Conservation (phyloP, 257 asterid species). For the Petunia axillaris region DNA sequence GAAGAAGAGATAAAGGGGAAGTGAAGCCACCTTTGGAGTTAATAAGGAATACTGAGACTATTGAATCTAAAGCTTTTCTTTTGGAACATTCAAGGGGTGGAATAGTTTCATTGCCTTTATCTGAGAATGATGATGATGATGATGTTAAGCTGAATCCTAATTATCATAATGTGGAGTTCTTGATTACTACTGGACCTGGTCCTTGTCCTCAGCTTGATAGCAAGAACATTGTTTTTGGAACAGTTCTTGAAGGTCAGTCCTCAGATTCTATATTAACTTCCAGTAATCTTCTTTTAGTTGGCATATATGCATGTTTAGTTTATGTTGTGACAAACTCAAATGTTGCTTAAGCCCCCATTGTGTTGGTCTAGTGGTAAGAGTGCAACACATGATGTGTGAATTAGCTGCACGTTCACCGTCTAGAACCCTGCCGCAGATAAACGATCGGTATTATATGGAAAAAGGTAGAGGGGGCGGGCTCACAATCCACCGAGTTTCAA, state of each 20-base stretch:
- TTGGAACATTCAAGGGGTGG: slow-evolving; percentile 81
- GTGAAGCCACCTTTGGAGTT: slow-evolving; percentile 63
- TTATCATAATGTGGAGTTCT: slow-evolving; percentile 89
- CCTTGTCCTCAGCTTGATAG: slow-evolving; percentile 87
- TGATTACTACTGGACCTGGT: slow-evolving; percentile 92
- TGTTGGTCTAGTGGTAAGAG: too few species aligned
- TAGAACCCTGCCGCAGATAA: too few species aligned
- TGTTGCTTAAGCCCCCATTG: too few species aligned
- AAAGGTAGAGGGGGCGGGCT: too few species aligned
- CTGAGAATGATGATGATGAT: slow-evolving; percentile 89
- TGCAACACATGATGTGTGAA: too few species aligned
- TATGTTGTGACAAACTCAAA: neutral
- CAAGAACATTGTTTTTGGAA: slow-evolving; percentile 85
- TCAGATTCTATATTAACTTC: neutral
- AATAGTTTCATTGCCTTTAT: slow-evolving; percentile 70
- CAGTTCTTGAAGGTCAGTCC: slow-evolving; percentile 81
- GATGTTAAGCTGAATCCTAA: slow-evolving; percentile 65
- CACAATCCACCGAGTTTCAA: too few species aligned
- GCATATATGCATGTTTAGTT: neutral
- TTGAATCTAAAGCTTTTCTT: slow-evolving; percentile 63
- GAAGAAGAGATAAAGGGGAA: slow-evolving; percentile 82
- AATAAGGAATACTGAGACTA: slow-evolving; percentile 63
- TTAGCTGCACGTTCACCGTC: too few species aligned
- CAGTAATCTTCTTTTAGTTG: neutral
- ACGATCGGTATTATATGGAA: too few species aligned